Evolutionary conservation across 257 asterid genomes (phyloP), one percentile per base, ranked within the genome.

Genomic region (Voacanga thouarsii): DNA sequence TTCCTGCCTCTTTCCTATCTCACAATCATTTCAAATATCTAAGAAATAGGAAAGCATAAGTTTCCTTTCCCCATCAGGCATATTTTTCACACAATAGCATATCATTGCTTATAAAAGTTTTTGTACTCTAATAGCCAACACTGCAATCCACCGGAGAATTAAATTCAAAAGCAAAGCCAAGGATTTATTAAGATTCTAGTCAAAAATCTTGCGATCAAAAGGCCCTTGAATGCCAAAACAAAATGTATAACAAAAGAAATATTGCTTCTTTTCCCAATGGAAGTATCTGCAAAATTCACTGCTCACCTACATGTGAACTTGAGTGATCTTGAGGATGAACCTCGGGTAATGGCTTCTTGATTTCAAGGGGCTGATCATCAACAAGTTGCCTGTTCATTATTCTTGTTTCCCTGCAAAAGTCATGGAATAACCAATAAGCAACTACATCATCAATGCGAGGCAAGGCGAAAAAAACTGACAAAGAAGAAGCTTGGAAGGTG

Each of bases 301-400:
- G 65, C 65, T 47, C 53, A 85, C 96, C 73, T 86, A 90, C 98
- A 87, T 56, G 60, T 53, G 86, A 94, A 94, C 84, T 89, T 86
- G 74, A 94, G 94, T 85, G n/a, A n/a, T 94, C 98, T 39, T 80
- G 88, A 78, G 98, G 98, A 79, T 84, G 91, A 84, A 92, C 84
- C 83, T 90, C 97, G 85, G 90, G 86, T 41, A 94, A 79, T 71
- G 86, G 88, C 77, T 23, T 74, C 82, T 85, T 87, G 63, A 88
- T 88, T 84, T 87, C 98, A 47, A 81, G 82, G 56, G 92, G 92
- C 77, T 86, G 94, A 83, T 90, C 88, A 82, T 90, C 96, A 85
- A 84, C 83, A 45, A 90, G 81, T 79, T 87, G 89, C 77, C 85
- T 78, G 83, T 75, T 85, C 89, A 87, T 86, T 41, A 44, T 85